Evolutionary conservation across 2,329 filamentous ascomycete species (phyloP).

Genomic region (Penicillium sp.): DNA sequence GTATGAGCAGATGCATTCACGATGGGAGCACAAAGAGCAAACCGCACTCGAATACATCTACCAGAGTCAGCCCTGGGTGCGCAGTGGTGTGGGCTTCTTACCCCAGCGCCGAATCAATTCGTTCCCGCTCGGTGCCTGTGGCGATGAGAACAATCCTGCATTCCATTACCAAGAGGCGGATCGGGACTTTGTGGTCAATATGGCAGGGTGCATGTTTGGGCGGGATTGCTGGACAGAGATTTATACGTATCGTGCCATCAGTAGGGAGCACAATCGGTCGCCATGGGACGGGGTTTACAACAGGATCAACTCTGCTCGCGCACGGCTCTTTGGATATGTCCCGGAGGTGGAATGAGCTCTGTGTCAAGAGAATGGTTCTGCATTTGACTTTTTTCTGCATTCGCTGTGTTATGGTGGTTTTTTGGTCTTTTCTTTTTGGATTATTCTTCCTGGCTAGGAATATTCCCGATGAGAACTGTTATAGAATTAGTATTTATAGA

Average conservation of each 20-base stretch:
- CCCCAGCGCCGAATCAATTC: constrained; percentile 90
- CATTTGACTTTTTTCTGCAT: too few relatives aligned
- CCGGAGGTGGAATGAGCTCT: not conserved
- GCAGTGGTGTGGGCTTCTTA: constrained; percentile 80
- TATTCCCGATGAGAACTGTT: too few relatives aligned
- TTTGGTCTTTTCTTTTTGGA: too few relatives aligned
- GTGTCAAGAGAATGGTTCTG: not conserved
- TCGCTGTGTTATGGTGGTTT: too few relatives aligned
- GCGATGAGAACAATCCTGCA: constrained; percentile 52
- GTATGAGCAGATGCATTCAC: constrained; percentile 98
- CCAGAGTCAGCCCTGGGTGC: constrained; percentile 83
- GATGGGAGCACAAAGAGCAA: constrained; percentile 98
- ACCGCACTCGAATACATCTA: constrained; percentile 92
- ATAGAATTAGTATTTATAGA: too few relatives aligned
- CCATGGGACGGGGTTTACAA: constrained; percentile 62
- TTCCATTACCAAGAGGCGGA: constrained; percentile 84
- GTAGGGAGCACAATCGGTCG: constrained; percentile 80
- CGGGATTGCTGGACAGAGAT: constrained; percentile 98
- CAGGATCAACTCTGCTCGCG: constrained; percentile 16
- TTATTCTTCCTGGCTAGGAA: too few relatives aligned
- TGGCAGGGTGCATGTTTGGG: constrained; percentile 97
- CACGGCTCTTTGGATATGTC: constrained; percentile 13
- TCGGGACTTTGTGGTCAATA: constrained; percentile 91
- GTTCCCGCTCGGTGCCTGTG: constrained; percentile 85
- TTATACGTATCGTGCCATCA: constrained; percentile 88